A percentile compares a stretch with the other conserved stretches of the same genome.
Evolutionary conservation across 169 alveolate species (phyloP).

Genomic region (Eimeria necatrix): DNA sequence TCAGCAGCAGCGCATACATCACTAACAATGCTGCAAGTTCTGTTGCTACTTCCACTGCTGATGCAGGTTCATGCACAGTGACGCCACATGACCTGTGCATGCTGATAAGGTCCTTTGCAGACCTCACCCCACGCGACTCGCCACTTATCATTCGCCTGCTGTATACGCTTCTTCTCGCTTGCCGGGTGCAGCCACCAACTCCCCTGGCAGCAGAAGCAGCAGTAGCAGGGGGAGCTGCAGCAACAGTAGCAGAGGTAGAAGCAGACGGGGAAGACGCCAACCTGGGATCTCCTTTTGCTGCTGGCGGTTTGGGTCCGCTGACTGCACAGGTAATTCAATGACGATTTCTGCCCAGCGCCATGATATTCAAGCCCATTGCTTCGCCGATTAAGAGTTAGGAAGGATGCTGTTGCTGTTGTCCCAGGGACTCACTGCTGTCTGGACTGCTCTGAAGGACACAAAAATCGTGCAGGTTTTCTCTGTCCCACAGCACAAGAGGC

Average conservation of each 20-base stretch:
- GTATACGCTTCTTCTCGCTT: constrained; percentile 48
- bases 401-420: not conserved
- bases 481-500: constrained; percentile 57
- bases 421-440: constrained; percentile 79
- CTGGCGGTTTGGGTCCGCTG: constrained; percentile 2
- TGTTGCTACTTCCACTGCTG: constrained; percentile 35
- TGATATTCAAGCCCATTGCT: too few relatives aligned
- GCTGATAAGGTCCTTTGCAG: constrained; percentile 74
- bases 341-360: not conserved
- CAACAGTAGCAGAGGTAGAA: not conserved
- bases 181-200: constrained; percentile 53
- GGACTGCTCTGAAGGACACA: constrained; percentile 76
- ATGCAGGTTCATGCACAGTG: constrained; percentile 23
- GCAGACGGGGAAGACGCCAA: not conserved
- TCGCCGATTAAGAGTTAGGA: too few relatives aligned
- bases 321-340: constrained; percentile 54
- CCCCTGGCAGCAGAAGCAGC: constrained; percentile 46
- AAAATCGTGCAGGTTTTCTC: constrained; percentile 44
- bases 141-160: constrained; percentile 62
- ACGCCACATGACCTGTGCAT: constrained; percentile 80
- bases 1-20: not conserved
- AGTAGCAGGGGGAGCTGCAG: not conserved
- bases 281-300: not conserved
- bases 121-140: constrained; percentile 73
- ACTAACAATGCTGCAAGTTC: not conserved